Evolutionary conservation across 176 grass and related monocot species (phyloP).

Genomic region (Juncus effusus): DNA sequence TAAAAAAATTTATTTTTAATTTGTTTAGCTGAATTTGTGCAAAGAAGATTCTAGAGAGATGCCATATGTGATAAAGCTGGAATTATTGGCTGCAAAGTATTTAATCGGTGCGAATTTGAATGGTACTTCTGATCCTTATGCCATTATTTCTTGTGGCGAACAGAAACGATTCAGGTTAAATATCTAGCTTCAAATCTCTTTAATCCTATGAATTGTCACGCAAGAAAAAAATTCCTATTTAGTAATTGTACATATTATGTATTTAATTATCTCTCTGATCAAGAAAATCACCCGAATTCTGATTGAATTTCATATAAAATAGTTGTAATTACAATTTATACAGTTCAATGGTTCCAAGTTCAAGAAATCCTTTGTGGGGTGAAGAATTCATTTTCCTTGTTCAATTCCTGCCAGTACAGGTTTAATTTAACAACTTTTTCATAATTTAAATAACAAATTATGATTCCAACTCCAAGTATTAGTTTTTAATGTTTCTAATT

Average conservation of each 20-base stretch:
- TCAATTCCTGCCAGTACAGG: constrained; percentile 63
- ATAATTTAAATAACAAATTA: not conserved
- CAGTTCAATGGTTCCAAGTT: constrained; percentile 83
- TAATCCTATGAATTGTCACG: constrained; percentile 4
- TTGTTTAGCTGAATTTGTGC: constrained; percentile 4
- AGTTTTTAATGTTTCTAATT: constrained; percentile 13
- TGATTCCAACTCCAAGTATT: not conserved
- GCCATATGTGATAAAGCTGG: constrained; percentile 41
- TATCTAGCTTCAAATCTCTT: not conserved
- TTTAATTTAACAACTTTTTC: constrained; percentile 15
- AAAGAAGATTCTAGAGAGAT: constrained; percentile 18
- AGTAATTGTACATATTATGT: not conserved
- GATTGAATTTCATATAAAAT: not conserved
- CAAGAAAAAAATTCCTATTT: not conserved
- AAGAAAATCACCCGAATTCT: no score
- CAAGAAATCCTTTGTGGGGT: constrained; percentile 83
- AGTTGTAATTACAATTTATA: not conserved
- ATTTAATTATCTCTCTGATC: constrained; percentile 4
- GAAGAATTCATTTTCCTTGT: constrained; percentile 83
- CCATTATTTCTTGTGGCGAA: constrained; percentile 53
- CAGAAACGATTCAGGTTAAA: constrained; percentile 70
- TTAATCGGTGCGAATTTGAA: constrained; percentile 80
- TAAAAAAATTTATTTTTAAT: not conserved
- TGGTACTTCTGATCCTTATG: constrained; percentile 77
- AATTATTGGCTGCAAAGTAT: constrained; percentile 87